Evolutionary conservation across 257 asterid genomes (phyloP).

Genomic region (Solanum neorickii): DNA sequence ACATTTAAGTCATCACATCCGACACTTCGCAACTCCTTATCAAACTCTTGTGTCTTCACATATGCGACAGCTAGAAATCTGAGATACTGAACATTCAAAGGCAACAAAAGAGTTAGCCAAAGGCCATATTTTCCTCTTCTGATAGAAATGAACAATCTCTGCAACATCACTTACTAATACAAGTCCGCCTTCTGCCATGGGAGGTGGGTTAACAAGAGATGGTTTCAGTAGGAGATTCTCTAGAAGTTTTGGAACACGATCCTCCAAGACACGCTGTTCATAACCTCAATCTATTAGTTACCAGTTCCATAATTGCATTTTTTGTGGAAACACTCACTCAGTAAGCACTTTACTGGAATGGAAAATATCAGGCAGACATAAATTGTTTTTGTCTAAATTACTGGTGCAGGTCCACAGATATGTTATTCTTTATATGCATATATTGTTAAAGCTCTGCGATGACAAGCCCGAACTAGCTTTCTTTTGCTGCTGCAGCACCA

Average conservation of each 20-base stretch:
- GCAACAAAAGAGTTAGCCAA: constrained; percentile 5
- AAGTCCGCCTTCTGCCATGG: constrained; percentile 97
- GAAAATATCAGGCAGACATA: background rate
- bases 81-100: constrained; percentile 50
- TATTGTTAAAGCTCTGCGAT: background rate
- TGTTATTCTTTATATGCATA: background rate
- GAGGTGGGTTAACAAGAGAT: constrained; percentile 77
- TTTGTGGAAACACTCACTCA: background rate
- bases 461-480: background rate
- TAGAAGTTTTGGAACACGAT: constrained; percentile 89
- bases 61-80: constrained; percentile 91
- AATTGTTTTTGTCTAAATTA: background rate
- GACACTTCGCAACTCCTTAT: constrained; percentile 71
- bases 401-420: background rate
- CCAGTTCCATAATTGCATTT: background rate
- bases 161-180: constrained; percentile 47
- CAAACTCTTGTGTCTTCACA: constrained; percentile 89
- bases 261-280: constrained; percentile 86
- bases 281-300: background rate
- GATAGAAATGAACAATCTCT: background rate
- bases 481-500: background rate
- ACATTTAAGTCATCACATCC: constrained; percentile 98
- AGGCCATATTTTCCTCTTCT: background rate
- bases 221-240: constrained; percentile 83
- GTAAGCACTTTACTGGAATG: background rate